Base-by-base conservation (phyloP, 371 early-diverging fungal species). In the Chytridiales sp. region DNA sequence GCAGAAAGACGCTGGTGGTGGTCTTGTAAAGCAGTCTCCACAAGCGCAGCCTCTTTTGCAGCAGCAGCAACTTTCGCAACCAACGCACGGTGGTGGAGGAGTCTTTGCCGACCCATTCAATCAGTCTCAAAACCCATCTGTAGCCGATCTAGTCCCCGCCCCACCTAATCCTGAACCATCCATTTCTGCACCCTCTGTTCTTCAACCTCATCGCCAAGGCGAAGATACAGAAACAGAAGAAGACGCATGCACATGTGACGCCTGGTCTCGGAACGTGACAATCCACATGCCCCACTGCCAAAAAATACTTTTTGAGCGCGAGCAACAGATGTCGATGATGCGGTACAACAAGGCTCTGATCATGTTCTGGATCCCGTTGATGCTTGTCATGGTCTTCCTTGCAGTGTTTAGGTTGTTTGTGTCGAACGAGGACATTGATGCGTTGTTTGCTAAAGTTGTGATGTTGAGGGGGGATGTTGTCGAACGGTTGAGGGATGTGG, bases 301-400 rank as follows among this genome's bases (percentile, higher is more conserved):
- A 39, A 5, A 26, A 19, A 53, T 41, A 36, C 35, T 36, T 36
- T n/a, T 32, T 29, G 36, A 40, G 42, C 41, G 34, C 38, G 30
- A 40, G 40, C 41, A 49, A 40, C 49, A 31, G 47, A 47, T 41
- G 55, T 56, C 9, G 26, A 40, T 44, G 35, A 48, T 42, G 49
- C 50, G 31, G 54, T 40, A 42, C 24, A 46, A 52, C n/a, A 17
- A 47, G 36, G 63, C 57, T 2, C 4, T 63, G 40, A 51, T 54
- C 56, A 21, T 53, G 40, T 68, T 68, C 39, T 64, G 69, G 64
- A 40, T 59, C n/a, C 61, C 64, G 8, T 27, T 64, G 29, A 8
- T 59, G 31, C 21, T 61, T 30, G 32, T 53, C 27, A 30, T 47
- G 19, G 17, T 59, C 15, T 24, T 58, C 13, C 35, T 65, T 29